Conservation (phyloP, 257 asterid species). For the Solanum pimpinellifolium region DNA sequence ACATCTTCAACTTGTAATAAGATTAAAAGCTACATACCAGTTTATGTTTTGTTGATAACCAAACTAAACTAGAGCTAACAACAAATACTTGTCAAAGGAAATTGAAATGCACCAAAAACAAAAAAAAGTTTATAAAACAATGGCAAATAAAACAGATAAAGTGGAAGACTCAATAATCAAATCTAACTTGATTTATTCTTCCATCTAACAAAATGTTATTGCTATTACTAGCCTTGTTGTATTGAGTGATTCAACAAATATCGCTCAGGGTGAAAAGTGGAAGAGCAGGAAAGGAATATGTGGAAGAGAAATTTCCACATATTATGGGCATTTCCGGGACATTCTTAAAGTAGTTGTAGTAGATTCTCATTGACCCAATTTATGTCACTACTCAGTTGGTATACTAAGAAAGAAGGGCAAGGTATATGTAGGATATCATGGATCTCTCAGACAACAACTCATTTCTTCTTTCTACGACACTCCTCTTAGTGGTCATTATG, state of each 20-base stretch:
- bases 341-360: too few relatives aligned
- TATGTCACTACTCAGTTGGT: too few relatives aligned
- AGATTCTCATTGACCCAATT: too few relatives aligned
- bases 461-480: too few relatives aligned
- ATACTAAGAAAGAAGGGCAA: too few relatives aligned
- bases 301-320: background rate
- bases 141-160: background rate
- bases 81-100: background rate
- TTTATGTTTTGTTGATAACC: background rate
- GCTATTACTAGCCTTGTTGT: background rate
- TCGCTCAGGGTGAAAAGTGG: background rate
- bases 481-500: too few relatives aligned
- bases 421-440: too few relatives aligned
- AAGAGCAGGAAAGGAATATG: background rate
- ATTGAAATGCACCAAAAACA: background rate
- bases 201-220: background rate
- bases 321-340: too few relatives aligned
- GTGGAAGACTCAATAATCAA: background rate
- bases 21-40: background rate
- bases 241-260: background rate
- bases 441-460: too few relatives aligned
- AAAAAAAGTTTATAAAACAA: background rate
- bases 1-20: constrained; percentile 35
- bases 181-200: background rate
- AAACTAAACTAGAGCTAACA: background rate